Evolutionary conservation across 768 basidiomycete genomes (phyloP).

Genomic region (Leccinum subgranulosum): DNA sequence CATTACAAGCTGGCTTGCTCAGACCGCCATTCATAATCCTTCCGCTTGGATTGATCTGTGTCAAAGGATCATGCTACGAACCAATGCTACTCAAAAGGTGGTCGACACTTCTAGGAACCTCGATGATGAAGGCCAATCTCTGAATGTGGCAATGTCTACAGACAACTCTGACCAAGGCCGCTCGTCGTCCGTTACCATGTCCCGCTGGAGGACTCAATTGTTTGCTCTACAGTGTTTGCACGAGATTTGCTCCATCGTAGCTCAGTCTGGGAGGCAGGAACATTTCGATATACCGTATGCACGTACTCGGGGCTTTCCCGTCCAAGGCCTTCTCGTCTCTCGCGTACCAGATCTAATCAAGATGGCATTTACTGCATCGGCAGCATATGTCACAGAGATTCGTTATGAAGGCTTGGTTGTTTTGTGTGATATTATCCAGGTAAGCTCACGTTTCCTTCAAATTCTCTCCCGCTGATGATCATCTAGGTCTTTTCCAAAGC

Average conservation of each 20-base stretch:
- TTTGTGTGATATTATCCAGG: conserved; percentile 89
- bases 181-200: conserved; percentile 48
- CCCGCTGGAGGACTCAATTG: conserved; percentile 94
- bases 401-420: conserved; percentile 88
- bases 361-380: conserved; percentile 97
- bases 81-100: conserved; percentile 78
- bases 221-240: conserved; percentile 94
- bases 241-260: conserved; percentile 76
- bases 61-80: conserved; percentile 94
- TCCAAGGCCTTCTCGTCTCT: conserved; percentile 69
- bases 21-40: conserved; percentile 90
- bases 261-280: conserved; percentile 69
- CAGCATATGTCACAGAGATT: conserved; percentile 95
- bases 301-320: conserved; percentile 51
- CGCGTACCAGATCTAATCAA: conserved; percentile 91
- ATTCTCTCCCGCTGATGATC: conserved; percentile 3
- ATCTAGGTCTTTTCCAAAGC: conserved; percentile 79
- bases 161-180: conserved; percentile 30
- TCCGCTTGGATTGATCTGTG: conserved; percentile 98
- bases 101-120: conserved; percentile 56
- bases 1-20: conserved; percentile 90
- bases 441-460: conserved; percentile 27
- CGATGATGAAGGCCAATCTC: conserved; percentile 94
- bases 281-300: conserved; percentile 81
- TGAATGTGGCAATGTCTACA: conserved; percentile 56